Evolutionary conservation across 805 yeast genomes (phyloP).

Genomic region (Scheffersomyces amazonensis): DNA sequence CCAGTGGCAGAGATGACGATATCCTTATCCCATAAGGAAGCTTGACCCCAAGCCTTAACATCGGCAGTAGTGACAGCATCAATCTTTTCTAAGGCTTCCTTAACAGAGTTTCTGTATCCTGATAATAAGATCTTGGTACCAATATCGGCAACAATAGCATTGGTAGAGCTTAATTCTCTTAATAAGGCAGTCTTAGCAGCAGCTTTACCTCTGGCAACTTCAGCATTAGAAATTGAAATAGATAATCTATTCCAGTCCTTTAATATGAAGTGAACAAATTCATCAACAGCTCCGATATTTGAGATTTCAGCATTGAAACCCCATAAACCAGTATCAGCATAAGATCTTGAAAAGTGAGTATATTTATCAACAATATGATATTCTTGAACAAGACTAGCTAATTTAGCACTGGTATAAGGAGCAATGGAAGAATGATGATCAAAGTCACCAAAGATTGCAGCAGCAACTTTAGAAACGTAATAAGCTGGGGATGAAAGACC

Average conservation of each 20-base stretch:
- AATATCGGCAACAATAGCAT: conserved; percentile 51
- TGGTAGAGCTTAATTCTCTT: conserved; percentile 45
- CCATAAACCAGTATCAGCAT: conserved; percentile 80
- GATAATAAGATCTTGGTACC: conserved; percentile 57
- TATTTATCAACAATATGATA: conserved; percentile 71
- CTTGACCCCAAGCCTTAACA: conserved; percentile 71
- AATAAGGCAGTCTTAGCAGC: conserved; percentile 63
- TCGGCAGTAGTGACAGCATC: conserved; percentile 61
- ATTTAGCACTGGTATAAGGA: conserved; percentile 57
- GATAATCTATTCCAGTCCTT: conserved; percentile 88
- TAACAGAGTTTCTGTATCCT: conserved; percentile 61
- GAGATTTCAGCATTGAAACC: conserved; percentile 71
- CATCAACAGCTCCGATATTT: conserved; percentile 63
- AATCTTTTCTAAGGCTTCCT: conserved; percentile 58
- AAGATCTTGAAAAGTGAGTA: conserved; percentile 69
- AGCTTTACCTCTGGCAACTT: conserved; percentile 75
- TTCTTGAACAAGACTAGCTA: conserved; percentile 66
- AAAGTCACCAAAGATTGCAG: conserved; percentile 53
- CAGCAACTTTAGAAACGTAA: conserved; percentile 71
- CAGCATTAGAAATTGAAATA: conserved; percentile 70
- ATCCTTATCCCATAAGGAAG: conserved; percentile 78
- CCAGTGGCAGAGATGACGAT: conserved; percentile 82
- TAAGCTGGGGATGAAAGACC: conserved; percentile 59
- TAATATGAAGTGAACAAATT: conserved; percentile 73
- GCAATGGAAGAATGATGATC: conserved; percentile 54